Base-by-base conservation (phyloP, 805 yeast species). In the Schizosaccharomyces osmophilus region DNA sequence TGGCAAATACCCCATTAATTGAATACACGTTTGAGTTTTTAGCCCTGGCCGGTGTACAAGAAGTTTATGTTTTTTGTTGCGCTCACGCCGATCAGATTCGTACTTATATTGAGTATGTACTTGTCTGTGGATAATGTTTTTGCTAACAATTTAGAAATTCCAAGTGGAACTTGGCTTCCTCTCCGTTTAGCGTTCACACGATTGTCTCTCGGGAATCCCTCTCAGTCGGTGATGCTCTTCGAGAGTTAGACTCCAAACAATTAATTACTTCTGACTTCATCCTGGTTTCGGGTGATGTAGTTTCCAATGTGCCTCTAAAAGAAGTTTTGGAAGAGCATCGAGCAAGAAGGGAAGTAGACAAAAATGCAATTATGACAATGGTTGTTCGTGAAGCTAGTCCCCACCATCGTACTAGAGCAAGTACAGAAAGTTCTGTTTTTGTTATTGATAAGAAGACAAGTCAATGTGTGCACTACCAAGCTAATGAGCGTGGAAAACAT, bases 141-240 rank as follows among this genome's bases (percentile, higher is more conserved):
- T 19, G 11, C 55, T 24, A 54, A 62, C 31, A n/a, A 2, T 17
- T 22, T 29, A 65, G 66, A 13, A 63, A 67, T 39, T 71, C 75
- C 3, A 69, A 70, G 62, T 75, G 77, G 78, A 67, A 65, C 59
- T 59, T 67, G 5, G 63, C 72, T 5, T 80, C 82, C 69, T 80
- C 95, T 1, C 95, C 97, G 1, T 90, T 93, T 71, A 79, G 79
- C 62, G 78, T 93, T 57, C 79, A 81, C 59, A 84, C 95, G 2
- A 80, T 90, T 61, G 79, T 85, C 77, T 81, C 94, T 29, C 80
- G 87, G 59, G 96, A 90, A 70, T 82, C 93, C 11, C 75, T 89
- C 71, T 85, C 95, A 32, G 95, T 90, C 11, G 98, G 98, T 66
- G 98, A 93, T 73, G 94, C 95, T 24, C 86, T 93, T 95, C 79